Percentiles rank a stretch among this genome's conserved stretches.
These are phyloP conservation scores for Chloranthus sessilifolius DNA, from an alignment of 164 flowering plant genomes.

Conservation along the genomic window DNA sequence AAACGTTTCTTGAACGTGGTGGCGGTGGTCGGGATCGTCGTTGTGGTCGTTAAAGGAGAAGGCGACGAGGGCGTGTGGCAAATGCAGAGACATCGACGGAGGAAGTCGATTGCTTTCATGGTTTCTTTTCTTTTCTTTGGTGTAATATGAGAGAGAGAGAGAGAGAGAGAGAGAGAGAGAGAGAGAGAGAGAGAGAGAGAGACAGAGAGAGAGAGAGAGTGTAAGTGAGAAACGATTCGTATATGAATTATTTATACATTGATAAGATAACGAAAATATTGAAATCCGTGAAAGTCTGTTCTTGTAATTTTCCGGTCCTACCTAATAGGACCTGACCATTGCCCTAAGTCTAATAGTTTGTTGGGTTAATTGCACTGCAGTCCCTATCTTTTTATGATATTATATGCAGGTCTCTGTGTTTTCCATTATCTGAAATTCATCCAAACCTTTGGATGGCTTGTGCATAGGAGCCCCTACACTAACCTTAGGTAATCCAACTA, in stretches of 20 bases:
- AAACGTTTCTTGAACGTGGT: constrained; percentile 50
- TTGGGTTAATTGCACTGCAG: no score
- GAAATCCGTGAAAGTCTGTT: neutral
- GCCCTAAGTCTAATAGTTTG: no score
- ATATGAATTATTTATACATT: neutral
- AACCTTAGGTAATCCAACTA: no score
- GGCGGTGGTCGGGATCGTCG: no score
- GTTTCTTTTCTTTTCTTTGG: neutral
- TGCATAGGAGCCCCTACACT: no score
- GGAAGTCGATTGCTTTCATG: constrained; percentile 41
- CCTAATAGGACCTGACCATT: no score
- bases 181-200: neutral
- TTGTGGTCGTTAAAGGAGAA: no score
- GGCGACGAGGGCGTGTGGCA: constrained; percentile 37
- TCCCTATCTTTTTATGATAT: no score
- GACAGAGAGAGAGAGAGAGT: neutral
- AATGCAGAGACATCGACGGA: constrained; percentile 57
- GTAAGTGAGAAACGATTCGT: neutral
- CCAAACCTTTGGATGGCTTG: no score
- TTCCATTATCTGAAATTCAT: no score
- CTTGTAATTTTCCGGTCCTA: neutral
- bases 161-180: neutral
- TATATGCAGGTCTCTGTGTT: no score
- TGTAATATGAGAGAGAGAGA: neutral
- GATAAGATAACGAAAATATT: no score